Conservation (phyloP, 345 rosid species). For the Hypericum androsaemum region DNA sequence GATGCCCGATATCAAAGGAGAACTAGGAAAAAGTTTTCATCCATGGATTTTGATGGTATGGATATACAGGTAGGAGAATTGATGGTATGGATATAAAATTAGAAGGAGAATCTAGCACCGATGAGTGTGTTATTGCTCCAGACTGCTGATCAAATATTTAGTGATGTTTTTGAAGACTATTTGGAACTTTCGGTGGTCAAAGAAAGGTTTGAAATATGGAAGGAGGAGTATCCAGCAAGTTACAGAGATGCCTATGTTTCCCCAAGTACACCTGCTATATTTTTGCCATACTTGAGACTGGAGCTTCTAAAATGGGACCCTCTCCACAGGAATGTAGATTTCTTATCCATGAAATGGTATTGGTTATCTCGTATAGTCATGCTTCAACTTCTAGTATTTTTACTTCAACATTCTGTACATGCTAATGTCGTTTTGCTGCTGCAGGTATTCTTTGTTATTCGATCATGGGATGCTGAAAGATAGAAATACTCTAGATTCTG, state of each 20-base stretch:
- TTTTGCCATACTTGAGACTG: conserved; percentile 84
- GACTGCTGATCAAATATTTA: conserved; percentile 68
- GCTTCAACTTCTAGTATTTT: too few relatives aligned
- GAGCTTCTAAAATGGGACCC: conserved; percentile 97
- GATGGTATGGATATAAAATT: too few relatives aligned
- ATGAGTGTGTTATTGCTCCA: too few relatives aligned
- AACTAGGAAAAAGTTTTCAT: conserved; percentile 49
- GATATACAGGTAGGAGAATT: conserved; percentile 73
- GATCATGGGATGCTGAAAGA: conserved; percentile 72
- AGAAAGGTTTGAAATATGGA: conserved; percentile 79
- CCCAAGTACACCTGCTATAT: conserved; percentile 66
- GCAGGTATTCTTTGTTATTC: conserved; percentile 76
- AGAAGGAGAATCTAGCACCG: too few relatives aligned
- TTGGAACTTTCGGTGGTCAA: conserved; percentile 71
- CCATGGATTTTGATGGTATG: conserved; percentile 53
- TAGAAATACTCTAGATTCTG: conserved; percentile 43
- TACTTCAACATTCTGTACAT: not conserved
- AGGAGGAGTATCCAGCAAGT: conserved; percentile 59
- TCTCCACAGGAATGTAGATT: conserved; percentile 63
- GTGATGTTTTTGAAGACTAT: conserved; percentile 88
- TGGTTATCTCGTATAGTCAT: too few relatives aligned
- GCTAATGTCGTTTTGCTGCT: conserved; percentile 10
- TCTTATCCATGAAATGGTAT: conserved; percentile 80
- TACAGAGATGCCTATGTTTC: conserved; percentile 93
- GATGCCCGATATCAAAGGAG: conserved; percentile 69